A percentile compares a stretch with the other conserved stretches of the same genome.
These are phyloP conservation scores for Scleroderma citrinum DNA, from an alignment of 768 basidiomycete genomes.

Conservation along the genomic window DNA sequence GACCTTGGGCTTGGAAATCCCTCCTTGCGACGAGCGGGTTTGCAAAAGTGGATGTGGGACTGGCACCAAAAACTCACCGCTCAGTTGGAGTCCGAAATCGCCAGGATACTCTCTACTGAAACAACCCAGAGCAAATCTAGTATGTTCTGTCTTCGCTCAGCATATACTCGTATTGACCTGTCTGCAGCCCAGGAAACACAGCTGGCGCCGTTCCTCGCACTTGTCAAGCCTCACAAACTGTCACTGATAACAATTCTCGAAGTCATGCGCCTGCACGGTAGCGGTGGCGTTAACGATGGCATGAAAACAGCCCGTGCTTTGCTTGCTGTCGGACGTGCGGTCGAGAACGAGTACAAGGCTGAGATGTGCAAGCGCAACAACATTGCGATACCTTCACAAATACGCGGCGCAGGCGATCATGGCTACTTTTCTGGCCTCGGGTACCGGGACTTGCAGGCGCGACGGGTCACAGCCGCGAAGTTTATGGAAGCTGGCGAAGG, in stretches of 20 bases:
- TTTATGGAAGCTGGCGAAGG: slow-evolving; percentile 60
- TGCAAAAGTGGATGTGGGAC: slow-evolving; percentile 80
- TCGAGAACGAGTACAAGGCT: slow-evolving; percentile 89
- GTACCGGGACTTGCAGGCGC: slow-evolving; percentile 54
- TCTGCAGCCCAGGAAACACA: slow-evolving; percentile 15
- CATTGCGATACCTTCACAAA: slow-evolving; percentile 41
- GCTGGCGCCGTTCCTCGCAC: slow-evolving; percentile 66
- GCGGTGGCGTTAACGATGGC: slow-evolving; percentile 72
- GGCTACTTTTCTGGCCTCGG: slow-evolving; percentile 56
- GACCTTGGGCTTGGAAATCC: slow-evolving; percentile 49
- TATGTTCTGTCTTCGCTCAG: background rate
- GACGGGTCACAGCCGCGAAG: slow-evolving; percentile 61
- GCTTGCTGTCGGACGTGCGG: slow-evolving; percentile 70
- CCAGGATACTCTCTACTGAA: slow-evolving; percentile 37
- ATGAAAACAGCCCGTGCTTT: slow-evolving; percentile 88
- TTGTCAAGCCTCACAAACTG: slow-evolving; percentile 72
- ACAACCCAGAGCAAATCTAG: slow-evolving; percentile 11
- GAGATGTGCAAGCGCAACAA: slow-evolving; percentile 65
- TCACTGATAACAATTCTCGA: slow-evolving; percentile 89
- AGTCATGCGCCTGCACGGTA: slow-evolving; percentile 73
- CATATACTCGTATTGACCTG: background rate
- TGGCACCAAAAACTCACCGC: slow-evolving; percentile 66
- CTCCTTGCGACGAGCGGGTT: slow-evolving; percentile 40
- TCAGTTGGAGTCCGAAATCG: slow-evolving; percentile 47
- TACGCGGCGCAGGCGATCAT: slow-evolving; percentile 22